These are phyloP conservation scores for Solanum peruvianum DNA, from an alignment of 257 asterid genomes.

Conservation along the genomic window DNA sequence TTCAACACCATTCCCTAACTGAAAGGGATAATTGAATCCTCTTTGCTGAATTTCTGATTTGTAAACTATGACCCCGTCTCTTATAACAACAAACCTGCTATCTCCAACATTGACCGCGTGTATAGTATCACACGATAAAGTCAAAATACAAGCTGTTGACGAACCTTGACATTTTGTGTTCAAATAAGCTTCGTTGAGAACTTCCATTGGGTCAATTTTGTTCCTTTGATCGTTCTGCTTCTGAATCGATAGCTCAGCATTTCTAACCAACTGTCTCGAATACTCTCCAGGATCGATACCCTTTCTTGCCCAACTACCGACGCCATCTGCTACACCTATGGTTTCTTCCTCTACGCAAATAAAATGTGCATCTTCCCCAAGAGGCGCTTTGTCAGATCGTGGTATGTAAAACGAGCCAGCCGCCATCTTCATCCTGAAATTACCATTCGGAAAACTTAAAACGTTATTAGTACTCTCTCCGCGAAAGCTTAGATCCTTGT, in stretches of 20 bases:
- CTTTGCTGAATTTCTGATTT: neutral
- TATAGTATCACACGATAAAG: neutral
- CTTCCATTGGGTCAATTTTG: too few species aligned
- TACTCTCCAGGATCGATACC: constrained; percentile 19
- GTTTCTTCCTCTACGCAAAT: neutral
- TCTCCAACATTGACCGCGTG: constrained; percentile 21
- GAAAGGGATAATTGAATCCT: too few species aligned
- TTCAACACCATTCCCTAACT: too few species aligned
- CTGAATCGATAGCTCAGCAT: neutral
- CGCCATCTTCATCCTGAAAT: neutral
- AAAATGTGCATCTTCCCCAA: constrained; percentile 23
- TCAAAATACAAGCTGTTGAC: neutral
- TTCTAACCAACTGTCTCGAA: constrained; percentile 6
- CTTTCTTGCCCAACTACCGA: constrained; percentile 7
- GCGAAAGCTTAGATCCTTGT: neutral
- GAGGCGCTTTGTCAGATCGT: constrained; percentile 1
- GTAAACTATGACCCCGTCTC: constrained; percentile 4
- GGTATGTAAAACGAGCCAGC: constrained; percentile 10
- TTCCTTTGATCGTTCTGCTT: neutral
- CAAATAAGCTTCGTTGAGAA: too few species aligned
- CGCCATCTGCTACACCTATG: constrained; percentile 22
- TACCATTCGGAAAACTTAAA: neutral
- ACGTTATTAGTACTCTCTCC: neutral
- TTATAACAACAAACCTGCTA: constrained; percentile 16
- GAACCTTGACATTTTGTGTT: too few species aligned